Conservation (phyloP, 2,329 filamentous ascomycete species). For the Pseudogymnoascus sp. region DNA sequence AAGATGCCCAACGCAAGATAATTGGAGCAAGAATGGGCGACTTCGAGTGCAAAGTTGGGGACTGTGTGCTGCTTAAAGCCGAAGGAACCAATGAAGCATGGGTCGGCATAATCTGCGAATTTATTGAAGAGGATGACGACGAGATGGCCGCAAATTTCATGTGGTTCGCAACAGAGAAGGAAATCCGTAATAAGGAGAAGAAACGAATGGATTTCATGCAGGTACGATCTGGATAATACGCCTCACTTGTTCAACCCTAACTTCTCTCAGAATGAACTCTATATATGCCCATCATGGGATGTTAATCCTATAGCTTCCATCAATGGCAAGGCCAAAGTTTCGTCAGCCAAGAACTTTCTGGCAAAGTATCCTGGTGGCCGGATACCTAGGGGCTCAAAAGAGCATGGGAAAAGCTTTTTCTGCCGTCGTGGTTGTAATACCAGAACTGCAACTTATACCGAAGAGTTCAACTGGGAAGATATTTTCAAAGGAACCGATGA, state of each 20-base stretch:
- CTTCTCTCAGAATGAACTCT: conserved; percentile 68
- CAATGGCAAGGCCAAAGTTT: conserved; percentile 75
- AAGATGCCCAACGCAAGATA: conserved; percentile 43
- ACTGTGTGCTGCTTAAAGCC: conserved; percentile 79
- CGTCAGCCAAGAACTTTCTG: conserved; percentile 64
- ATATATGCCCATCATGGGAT: conserved; percentile 82
- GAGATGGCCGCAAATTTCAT: conserved; percentile 81
- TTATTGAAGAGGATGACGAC: conserved; percentile 63
- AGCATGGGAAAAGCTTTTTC: conserved; percentile 79
- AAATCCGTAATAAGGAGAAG: conserved; percentile 75
- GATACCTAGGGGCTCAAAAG: conserved; percentile 62
- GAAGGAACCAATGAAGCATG: conserved; percentile 82
- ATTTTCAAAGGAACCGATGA: conserved; percentile 46
- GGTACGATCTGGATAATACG: conserved; percentile 32
- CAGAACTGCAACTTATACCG: conserved; percentile 80
- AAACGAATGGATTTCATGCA: conserved; percentile 72
- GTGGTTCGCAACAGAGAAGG: conserved; percentile 91
- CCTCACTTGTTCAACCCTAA: conserved; percentile 2
- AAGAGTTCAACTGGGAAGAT: conserved; percentile 88
- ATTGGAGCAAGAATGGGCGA: conserved; percentile 73
- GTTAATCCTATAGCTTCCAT: conserved; percentile 80
- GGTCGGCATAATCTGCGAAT: conserved; percentile 82
- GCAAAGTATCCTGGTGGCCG: conserved; percentile 65
- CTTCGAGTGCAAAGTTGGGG: conserved; percentile 74
- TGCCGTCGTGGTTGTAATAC: conserved; percentile 87